Percentiles rank a stretch among this genome's conserved stretches.
Evolutionary conservation across 345 rosid species (phyloP).

Genomic region (Eucalyptus erythrocorys): DNA sequence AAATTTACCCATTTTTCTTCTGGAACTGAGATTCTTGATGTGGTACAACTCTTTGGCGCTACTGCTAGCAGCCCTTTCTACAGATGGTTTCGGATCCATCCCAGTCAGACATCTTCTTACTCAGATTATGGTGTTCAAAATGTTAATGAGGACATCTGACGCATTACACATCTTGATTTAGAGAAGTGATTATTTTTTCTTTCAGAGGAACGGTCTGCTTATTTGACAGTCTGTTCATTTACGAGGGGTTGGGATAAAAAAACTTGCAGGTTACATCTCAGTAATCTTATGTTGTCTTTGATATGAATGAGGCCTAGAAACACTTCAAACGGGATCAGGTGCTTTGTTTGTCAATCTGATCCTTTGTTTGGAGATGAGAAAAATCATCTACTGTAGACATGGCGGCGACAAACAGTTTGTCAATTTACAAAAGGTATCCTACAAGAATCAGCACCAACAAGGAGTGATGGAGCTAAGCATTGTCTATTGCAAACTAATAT

Average conservation of each 20-base stretch:
- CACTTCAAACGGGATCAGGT: neutral
- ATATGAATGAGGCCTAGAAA: neutral
- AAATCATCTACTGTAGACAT: neutral
- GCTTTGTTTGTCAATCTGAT: neutral
- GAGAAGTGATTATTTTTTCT: neutral
- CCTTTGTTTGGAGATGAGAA: neutral
- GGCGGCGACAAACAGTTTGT: neutral
- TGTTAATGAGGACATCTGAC: neutral
- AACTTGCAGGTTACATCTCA: neutral
- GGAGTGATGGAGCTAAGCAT: neutral
- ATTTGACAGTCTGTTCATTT: neutral
- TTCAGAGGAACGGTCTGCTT: neutral
- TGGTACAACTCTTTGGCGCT: neutral
- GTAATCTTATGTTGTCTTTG: neutral
- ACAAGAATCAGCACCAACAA: neutral
- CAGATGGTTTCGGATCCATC: neutral
- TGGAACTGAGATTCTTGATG: neutral
- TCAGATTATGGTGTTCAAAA: neutral
- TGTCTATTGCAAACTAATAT: neutral
- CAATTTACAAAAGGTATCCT: neutral
- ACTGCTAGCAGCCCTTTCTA: neutral
- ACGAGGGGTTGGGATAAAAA: neutral
- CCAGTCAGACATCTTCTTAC: neutral
- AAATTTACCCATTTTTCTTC: neutral
- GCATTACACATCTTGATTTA: neutral